Evolutionary conservation across 805 yeast species (phyloP), one percentile per base, ranked within the genome.

Genomic region (Starmerella apicola): DNA sequence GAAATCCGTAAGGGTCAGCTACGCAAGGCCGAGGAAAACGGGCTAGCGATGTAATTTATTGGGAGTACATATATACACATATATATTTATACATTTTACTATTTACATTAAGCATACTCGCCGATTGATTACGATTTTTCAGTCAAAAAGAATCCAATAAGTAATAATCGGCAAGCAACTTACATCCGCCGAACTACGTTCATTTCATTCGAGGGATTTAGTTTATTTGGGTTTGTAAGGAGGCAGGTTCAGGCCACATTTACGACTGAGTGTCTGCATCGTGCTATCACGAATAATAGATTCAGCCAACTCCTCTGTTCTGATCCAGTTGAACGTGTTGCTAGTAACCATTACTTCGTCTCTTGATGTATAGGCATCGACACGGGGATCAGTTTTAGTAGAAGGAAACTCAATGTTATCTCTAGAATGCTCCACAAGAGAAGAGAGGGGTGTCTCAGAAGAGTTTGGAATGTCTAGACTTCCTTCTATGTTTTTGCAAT

Each of bases 311-410:
- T 28, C 33, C 38, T 46, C 50, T 5, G 44, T n/a, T n/a, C 24
- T 19, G 27, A 46, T 46, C 50, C 50, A 46, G 30, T 37, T 36
- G 31, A 45, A 39, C 5, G 44, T 19, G 32, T 24, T 17, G 37
- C 19, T 28, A 5, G 28, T 20, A 12, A 44, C 38, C 13, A 7
- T 4, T 13, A 27, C 24, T 37, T 53, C 54, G 30, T 49, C 45
- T 3, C 54, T 43, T 13, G 56, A 48, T 5, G 45, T 39, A 33
- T 52, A 52, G 15, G 54, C 45, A 30, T 52, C 56, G 15, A 52
- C 38, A 3, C 55, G 43, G 3, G 56, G 56, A 36, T 51, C 52
- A 5, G 48, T 42, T 12, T 38, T 32, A 12, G 54, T 50, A 1
- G 32, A 17, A 15, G 46, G 32, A 28, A 52, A 51, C 41, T 41